A percentile compares a stretch with the other conserved stretches of the same genome.
phyloP scores from a whole-genome alignment of 148 eudicot genomes.

The Camellia sinensis region DNA sequence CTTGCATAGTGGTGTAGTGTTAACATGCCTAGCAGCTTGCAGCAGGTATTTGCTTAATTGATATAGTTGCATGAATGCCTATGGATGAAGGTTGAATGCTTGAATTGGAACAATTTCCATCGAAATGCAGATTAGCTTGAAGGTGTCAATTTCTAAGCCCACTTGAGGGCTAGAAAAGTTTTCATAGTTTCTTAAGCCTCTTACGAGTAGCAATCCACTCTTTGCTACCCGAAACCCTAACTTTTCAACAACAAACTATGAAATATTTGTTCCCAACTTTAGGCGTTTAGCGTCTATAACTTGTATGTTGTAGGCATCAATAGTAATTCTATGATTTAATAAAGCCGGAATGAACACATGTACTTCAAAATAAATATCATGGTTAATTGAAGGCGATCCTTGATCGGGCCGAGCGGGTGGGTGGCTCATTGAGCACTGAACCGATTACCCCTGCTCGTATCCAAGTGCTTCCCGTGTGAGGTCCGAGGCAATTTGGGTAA shows the following conservation, averaged over 20 bases:
- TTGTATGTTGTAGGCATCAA: not conserved
- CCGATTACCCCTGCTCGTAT: not conserved
- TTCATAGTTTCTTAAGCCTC: not conserved
- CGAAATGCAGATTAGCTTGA: not conserved
- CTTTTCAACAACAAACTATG: not conserved
- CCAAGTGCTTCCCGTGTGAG: not conserved
- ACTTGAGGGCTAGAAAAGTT: not conserved
- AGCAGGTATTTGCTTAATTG: not conserved
- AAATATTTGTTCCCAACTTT: too few relatives aligned
- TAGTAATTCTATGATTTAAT: not conserved
- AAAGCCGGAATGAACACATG: not conserved
- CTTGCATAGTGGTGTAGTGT: not conserved
- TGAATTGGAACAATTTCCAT: not conserved
- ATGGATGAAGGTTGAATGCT: not conserved
- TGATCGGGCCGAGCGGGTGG: not conserved
- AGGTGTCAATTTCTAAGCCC: not conserved
- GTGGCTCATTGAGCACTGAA: not conserved
- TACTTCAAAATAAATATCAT: too few relatives aligned
- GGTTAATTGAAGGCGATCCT: too few relatives aligned
- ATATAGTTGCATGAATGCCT: not conserved
- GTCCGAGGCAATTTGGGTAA: not conserved
- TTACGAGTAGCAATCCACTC: not conserved
- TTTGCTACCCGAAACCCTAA: not conserved
- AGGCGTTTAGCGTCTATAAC: too few relatives aligned
- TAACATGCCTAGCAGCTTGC: not conserved